Evolutionary conservation across 2,329 filamentous ascomycete species (phyloP), one percentile per base, ranked within the genome.

Genomic region (Pyricularia sp.): DNA sequence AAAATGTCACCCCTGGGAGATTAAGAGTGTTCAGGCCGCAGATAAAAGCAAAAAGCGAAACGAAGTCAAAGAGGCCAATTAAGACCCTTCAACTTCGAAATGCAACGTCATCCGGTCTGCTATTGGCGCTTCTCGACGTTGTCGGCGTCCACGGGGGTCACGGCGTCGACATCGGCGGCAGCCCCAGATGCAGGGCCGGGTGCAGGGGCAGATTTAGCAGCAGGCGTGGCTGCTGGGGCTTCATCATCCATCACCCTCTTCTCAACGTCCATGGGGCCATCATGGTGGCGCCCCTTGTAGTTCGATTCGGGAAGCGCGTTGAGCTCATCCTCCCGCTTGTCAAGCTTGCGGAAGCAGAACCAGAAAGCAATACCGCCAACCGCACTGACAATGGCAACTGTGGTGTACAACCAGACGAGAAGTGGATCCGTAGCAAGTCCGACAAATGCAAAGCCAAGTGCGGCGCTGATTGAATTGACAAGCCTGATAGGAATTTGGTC

Each of bases 401-500:
- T 78, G 4, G 80, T 85, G 75, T 94, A 94, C 78, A 93, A 91
- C 90, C 90, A 93, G 0, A 90, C 84, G 4, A 93, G 81, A 12
- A 90, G 78, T 1, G 91, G 90, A 73, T 93, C 89, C 7, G 59
- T 61, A 61, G 67, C 67, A 26, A 68, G 67, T 6, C 31, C 58
- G n/a, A 73, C 72, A 25, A 82, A 77, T 5, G 81, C 90, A 78
- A 92, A 88, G 0, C 88, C 88, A 26, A 93, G 80, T 58, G 90
- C 90, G 59, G 88, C 82, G 9, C 67, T 68, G 67, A 68, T 50
- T 25, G 67, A 55, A 11, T 67, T 31, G n/a, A 69, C 64, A 50
- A 66, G 59, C 59, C 59, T 63, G 14, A 28, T 30, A 6, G 59
- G 14, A 9, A 63, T 26, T 30, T 42, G 50, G 50, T 66, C 5